Base-by-base conservation (phyloP, 2,329 filamentous ascomycete species). In the Harringtonia lauricola region DNA sequence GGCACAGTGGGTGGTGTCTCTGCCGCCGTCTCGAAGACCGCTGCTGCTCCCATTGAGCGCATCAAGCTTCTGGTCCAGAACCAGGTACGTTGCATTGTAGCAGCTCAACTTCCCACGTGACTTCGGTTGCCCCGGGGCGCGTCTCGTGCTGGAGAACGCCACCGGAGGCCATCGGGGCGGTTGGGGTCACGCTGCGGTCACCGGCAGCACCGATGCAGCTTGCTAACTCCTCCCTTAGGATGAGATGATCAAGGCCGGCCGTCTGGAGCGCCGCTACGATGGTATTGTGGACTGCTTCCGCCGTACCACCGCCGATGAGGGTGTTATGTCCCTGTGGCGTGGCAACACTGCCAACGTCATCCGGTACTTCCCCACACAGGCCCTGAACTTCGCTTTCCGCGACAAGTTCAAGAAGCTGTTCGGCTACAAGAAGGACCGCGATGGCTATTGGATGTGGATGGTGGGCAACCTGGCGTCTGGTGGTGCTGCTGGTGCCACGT, bases 331-430 rank as follows among this genome's bases (percentile, higher is more conserved):
- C 55, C 80, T 98, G 63, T 98, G 92, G 92, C 83, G 92, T 82
- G 92, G 92, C 74, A 98, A 98, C 87, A 98, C 92, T 68, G 92
- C 92, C 87, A 98, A 98, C 84, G 92, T 98, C 72, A 95, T 98
- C 81, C 92, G 92, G 85, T 98, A 98, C 80, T 98, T 98, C 87
- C 92, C 92, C 60, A 98, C 92, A 70, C 92, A 98, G 82, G 92
- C 92, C 63, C 79, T 98, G 70, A 98, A 98, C 89, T 98, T 98
- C 67, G 92, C 92, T 69, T 98, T 98, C 92, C 92, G 92, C 72
- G 92, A 98, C 74, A 95, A 94, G 83, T 98, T 95, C 88, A 98
- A 98, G 88, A 79, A 84, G 66, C 94, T 98, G 89, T 98, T 98
- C 83, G 86, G 87, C 67, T 98, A 87, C 88, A 98, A 96, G 88